These are phyloP conservation scores for Coprinopsis strossmayeri DNA, from an alignment of 768 basidiomycete species.

Conservation along the genomic window DNA sequence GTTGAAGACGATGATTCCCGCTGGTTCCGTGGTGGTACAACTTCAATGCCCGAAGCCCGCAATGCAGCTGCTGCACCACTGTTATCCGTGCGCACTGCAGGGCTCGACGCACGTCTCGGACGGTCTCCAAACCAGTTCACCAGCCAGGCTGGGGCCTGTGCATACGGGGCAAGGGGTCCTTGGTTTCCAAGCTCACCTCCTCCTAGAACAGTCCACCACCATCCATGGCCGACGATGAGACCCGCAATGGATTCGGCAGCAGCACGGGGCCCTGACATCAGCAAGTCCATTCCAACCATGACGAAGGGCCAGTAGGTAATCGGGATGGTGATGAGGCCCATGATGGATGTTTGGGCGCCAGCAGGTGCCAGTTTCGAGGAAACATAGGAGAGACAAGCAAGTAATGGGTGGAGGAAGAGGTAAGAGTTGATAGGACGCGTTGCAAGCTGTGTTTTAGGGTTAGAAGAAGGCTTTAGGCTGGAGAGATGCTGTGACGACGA, in stretches of 20 bases:
- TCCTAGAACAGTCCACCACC: constrained; percentile 73
- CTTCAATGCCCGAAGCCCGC: constrained; percentile 47
- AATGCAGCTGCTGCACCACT: constrained; percentile 23
- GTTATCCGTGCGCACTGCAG: constrained; percentile 14
- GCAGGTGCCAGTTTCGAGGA: constrained; percentile 59
- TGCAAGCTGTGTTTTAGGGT: constrained; percentile 25
- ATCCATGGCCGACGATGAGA: constrained; percentile 69
- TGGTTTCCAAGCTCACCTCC: constrained; percentile 29
- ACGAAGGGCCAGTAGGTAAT: constrained; percentile 68
- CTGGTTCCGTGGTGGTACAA: constrained; percentile 43
- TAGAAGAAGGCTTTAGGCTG: neutral
- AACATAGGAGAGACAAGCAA: constrained; percentile 65
- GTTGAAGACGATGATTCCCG: constrained; percentile 10
- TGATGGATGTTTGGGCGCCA: constrained; percentile 63
- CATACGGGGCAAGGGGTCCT: constrained; percentile 33
- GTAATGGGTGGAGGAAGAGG: constrained; percentile 58
- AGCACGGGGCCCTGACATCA: constrained; percentile 51
- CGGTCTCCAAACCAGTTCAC: constrained; percentile 40
- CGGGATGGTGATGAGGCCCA: constrained; percentile 75
- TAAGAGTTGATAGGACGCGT: constrained; percentile 55
- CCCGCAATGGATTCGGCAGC: constrained; percentile 60
- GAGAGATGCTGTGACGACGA: constrained; percentile 24
- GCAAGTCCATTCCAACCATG: constrained; percentile 65
- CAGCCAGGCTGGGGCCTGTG: constrained; percentile 57
- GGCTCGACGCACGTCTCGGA: constrained; percentile 16